phyloP scores from a whole-genome alignment of 352 stramenopile genomes.

The Pythium oligandrum region DNA sequence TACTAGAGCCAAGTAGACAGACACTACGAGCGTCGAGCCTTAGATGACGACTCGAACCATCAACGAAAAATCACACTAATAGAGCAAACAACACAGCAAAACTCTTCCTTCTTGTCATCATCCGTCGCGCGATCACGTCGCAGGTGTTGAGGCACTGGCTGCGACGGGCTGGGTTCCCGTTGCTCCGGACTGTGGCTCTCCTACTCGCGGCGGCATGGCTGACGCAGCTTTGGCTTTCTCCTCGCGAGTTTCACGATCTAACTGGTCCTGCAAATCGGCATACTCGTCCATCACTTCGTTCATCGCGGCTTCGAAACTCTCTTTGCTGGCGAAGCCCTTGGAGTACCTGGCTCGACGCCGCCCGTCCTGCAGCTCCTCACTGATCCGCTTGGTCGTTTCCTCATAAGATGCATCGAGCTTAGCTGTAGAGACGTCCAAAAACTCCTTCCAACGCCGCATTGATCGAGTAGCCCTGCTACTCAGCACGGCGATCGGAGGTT shows the following conservation, averaged over 20 bases:
- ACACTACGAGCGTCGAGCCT: background rate
- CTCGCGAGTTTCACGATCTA: slow-evolving; percentile 21
- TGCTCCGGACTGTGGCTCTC: too few relatives aligned
- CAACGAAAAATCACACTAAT: too few relatives aligned
- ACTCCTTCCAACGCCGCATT: slow-evolving; percentile 52
- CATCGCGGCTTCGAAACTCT: slow-evolving; percentile 38
- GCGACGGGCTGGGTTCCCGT: too few relatives aligned
- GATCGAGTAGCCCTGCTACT: slow-evolving; percentile 10
- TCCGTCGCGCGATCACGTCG: too few relatives aligned
- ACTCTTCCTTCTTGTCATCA: too few relatives aligned
- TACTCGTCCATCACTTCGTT: slow-evolving; percentile 32
- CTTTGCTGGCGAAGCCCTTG: slow-evolving; percentile 46
- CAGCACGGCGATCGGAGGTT: background rate
- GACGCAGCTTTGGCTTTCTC: slow-evolving; percentile 1
- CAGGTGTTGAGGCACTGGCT: too few relatives aligned
- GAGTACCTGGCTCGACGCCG: slow-evolving; percentile 40
- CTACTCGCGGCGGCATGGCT: background rate
- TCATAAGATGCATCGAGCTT: slow-evolving; percentile 38
- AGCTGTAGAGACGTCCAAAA: slow-evolving; percentile 57
- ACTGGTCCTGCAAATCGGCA: slow-evolving; percentile 27
- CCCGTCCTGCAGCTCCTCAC: slow-evolving; percentile 37
- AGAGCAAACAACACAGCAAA: too few relatives aligned
- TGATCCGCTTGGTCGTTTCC: slow-evolving; percentile 45
- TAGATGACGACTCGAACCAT: too few relatives aligned
- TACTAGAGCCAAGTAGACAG: background rate